Evolutionary conservation across 1,284 basidiomycete genomes (phyloP), one percentile per base, ranked within the genome.

Genomic region (Rhodotorula sp.): DNA sequence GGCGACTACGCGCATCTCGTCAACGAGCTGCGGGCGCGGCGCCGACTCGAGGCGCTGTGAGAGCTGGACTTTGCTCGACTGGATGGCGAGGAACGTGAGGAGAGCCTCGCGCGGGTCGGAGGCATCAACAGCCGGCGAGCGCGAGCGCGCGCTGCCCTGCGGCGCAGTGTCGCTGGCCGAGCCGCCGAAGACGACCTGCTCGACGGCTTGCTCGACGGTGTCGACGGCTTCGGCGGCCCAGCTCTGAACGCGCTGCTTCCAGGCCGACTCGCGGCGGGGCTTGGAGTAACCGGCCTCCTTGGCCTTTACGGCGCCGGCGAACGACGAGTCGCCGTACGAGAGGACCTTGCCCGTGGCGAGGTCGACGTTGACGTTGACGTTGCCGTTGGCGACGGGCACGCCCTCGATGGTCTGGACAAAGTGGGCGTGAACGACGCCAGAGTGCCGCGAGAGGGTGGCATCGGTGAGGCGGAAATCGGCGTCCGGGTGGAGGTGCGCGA

Each of bases 301-400:
- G 46, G 49, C 64, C 71, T 70, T 74, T 41, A 46, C 53, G 19
- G 70, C 50, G 42, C 67, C 65, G 54, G 41, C 55, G 67, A 70
- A 67, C 19, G 71, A 68, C 68, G 69, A 65, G 68, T 78, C 69
- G 49, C 76, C 67, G 68, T 77, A 76, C 64, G 77, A 73, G 63
- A 79, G 58, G 61, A 76, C 52, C 61, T 75, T 61, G 57, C 67
- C 70, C 12, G 72, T 73, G 61, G 81, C 90, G 80, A 95, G 85
- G 84, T 96, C 95, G 80, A 97, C 62, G 68, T 70, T 73, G 72
- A 68, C 69, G 60, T 70, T 70, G 41, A 68, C 12, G 81, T 96
- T 95, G 82, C 94, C 87, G 82, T 94, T 90, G 57, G 90, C 93
- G 79, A 97, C 91, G 23, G 87, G 85, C 19, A 97, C 91, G 80